Evolutionary conservation across 208 protist genomes (phyloP), one percentile per base, ranked within the genome.

Genomic region (Trypanosoma rangeli): DNA sequence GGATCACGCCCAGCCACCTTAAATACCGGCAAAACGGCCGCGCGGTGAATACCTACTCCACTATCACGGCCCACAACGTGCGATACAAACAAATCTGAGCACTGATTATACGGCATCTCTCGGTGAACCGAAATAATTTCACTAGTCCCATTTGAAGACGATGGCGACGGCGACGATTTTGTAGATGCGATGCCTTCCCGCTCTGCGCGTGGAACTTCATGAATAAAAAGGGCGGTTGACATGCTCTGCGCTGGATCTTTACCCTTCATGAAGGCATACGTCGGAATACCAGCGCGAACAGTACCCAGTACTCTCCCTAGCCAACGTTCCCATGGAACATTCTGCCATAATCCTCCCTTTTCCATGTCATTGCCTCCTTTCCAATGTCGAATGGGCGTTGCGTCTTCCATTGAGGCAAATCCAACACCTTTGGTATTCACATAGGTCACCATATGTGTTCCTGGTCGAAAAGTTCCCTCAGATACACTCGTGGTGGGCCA

Each of bases 81-180:
- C 5, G 66, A 71, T 7, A 78, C 73, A 72, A 78, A 78, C 9
- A 78, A 42, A 64, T 75, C 70, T 48, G 70, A 15, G 26, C 42
- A 28, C 64, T 69, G 62, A 58, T 68, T 64, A 44, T 64, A 75
- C 13, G 70, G 61, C 50, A 63, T n/a, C 37, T 16, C 28, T 46
- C 53, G 22, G 48, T 16, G 12, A 2, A 26, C 1, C 16, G 20
- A 20, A 42, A 59, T 4, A 13, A 13, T 56, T 20, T 20, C 12
- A 48, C 48, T 39, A 15, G 3, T 39, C 16, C 13, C n/a, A 62
- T 29, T 5, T 42, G 37, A n/a, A n/a, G n/a, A n/a, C n/a, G n/a
- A n/a, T n/a, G n/a, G 37, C 37, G 37, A 10, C 37, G 37, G 10
- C 37, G 37, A 42, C 10, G 37, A 42, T 42, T 10, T 42, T 42